Base-by-base conservation (phyloP, 2,329 filamentous ascomycete genomes). In the Kalaharituber pfeilii region DNA sequence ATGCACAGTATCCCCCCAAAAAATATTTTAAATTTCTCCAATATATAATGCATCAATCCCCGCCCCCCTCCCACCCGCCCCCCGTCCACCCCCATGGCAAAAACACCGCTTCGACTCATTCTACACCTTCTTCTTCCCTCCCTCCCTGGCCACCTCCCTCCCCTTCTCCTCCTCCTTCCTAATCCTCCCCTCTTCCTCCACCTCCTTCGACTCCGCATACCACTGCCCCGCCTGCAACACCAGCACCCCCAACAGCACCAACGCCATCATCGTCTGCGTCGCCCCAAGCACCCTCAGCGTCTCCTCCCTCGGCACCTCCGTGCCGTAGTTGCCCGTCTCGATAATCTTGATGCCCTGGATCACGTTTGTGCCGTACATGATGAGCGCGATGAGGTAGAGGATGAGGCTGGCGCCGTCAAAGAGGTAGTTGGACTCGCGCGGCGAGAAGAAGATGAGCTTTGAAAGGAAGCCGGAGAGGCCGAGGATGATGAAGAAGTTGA, bases 161-260 rank as follows among this genome's bases (percentile, higher is more conserved):
- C 51, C 58, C 26, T 58, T 52, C 47, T 60, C 53, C 49, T 60
- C 61, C 59, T 71, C 73, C 68, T 73, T 70, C 62, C 80, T 77
- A 59, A 82, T 74, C 66, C 79, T 76, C 65, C 78, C 79, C 54
- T 77, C 74, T 69, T 95, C 88, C 67, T 88, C 83, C 65, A 76
- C 75, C 69, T 96, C 88, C 72, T 93, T 93, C 66, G 85, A 77
- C 76, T 96, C 88, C 25, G 91, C 91, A 71, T 98, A 98, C 91
- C 89, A 96, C 75, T 96, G 86, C 9, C 91, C 91, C 20, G 86
- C 86, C 77, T 98, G 91, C 65, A 98, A 71, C 29, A 95, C 85
- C 60, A 98, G 68, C 8, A 98, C 85, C 4, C 91, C 91, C 2
- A 96, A 81, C 52, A 98, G 71, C 27, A 98, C 86, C 45, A 98